These are phyloP conservation scores for Zygosaccharomyces pseudorouxii DNA, from an alignment of 805 yeast genomes.

Conservation along the genomic window DNA sequence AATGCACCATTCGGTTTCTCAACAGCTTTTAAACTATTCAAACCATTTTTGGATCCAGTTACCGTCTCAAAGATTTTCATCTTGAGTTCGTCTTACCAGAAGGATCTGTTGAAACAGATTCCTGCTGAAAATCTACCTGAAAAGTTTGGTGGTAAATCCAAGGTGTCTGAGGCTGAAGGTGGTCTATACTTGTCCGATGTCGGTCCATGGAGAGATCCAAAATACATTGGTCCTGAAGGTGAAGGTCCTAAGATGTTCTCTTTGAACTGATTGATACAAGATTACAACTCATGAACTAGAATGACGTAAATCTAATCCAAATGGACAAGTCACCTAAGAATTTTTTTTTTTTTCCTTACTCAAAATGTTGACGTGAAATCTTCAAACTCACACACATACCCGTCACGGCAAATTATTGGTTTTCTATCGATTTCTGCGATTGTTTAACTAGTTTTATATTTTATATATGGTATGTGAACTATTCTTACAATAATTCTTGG, in stretches of 20 bases:
- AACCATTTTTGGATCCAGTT: conserved; percentile 94
- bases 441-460: neutral
- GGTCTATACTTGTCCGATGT: conserved; percentile 83
- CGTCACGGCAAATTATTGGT: neutral
- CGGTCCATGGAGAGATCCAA: conserved; percentile 95
- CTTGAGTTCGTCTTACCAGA: conserved; percentile 70
- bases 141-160: conserved; percentile 84
- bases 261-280: conserved; percentile 5
- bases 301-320: neutral
- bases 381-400: neutral
- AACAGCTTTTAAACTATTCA: conserved; percentile 85
- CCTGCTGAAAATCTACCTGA: conserved; percentile 89
- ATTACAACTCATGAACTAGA: neutral
- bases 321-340: neutral
- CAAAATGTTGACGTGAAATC: neutral
- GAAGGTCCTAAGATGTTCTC: conserved; percentile 68
- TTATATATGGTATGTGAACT: neutral
- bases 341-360: too few species aligned
- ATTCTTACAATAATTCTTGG: neutral
- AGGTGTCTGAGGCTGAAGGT: conserved; percentile 59
- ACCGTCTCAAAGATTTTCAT: conserved; percentile 93
- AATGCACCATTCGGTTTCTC: conserved; percentile 98
- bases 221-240: conserved; percentile 92
- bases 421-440: neutral
- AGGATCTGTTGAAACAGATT: conserved; percentile 84